Evolutionary conservation across 2,329 filamentous ascomycete genomes (phyloP), one percentile per base, ranked within the genome.

Genomic region (Cercospora brassicicola): DNA sequence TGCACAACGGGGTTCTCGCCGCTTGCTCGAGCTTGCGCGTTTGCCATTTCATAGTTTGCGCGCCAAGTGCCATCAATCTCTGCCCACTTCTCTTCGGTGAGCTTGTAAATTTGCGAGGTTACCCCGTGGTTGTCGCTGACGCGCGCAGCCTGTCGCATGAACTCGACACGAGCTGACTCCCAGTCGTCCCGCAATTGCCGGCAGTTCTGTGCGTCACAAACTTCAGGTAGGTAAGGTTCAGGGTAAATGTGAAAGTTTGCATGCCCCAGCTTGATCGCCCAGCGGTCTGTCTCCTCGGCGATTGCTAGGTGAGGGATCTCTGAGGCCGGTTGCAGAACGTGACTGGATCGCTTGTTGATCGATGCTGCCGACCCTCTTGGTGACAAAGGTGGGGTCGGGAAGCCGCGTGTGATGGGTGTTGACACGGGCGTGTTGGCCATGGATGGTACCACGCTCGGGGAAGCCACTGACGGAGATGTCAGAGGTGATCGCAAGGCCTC

Each of bases 201-300:
- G 75, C 89, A 88, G 4, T 86, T 84, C 9, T 89, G 76, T 26
- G 72, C 64, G 71, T 90, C 88, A 70, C 87, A 87, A 2, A 77
- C 77, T 15, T 88, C 85, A 0, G 92, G 90, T 8, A 87, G 80
- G 76, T 97, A 97, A 0, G 94, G 94, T 77, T 90, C 87, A 0
- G 94, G 94, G 23, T 87, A 82, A 73, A 98, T 96, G 74, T 88
- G 94, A 78, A 96, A 97, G 82, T 98, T 97, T 71, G 94, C 94
- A 78, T 98, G 94, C 30, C 94, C 94, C 13, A 98, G 87, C 66
- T 88, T 89, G 76, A 90, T 88, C 0, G 92, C 90, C 94, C 94
- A 97, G 65, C 91, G 88, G 33, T 78, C 69, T 23, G 70, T 67
- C 66, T 74, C 71, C 42, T 71, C 72, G 42, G 71, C 77, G n/a